Evolutionary conservation across 768 basidiomycete genomes (phyloP).

Genomic region (Lactarius trivialis): DNA sequence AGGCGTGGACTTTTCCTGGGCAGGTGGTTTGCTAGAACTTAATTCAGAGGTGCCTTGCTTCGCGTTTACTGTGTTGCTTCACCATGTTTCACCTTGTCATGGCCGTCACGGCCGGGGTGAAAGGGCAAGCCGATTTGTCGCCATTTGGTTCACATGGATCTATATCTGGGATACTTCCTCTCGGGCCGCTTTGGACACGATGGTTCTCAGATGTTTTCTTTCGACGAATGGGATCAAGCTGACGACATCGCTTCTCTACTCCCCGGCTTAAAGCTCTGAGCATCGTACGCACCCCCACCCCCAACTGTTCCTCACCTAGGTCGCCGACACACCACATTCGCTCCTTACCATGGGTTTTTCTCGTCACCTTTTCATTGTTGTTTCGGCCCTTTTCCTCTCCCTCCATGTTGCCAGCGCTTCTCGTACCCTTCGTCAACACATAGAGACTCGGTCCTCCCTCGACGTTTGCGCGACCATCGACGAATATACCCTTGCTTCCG

Average conservation of each 20-base stretch:
- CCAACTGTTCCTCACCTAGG: not conserved
- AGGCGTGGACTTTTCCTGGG: not conserved
- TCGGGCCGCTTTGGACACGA: not conserved
- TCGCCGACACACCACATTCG: constrained; percentile 6
- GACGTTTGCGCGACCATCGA: constrained; percentile 26
- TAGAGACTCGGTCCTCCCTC: constrained; percentile 18
- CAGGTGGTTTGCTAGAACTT: not conserved
- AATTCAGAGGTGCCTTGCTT: not conserved
- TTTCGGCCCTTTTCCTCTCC: constrained; percentile 3
- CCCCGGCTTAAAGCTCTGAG: not conserved
- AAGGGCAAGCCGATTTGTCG: not conserved
- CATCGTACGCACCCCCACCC: not conserved
- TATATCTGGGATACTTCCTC: not conserved
- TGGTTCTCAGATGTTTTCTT: not conserved
- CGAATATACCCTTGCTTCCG: constrained; percentile 1
- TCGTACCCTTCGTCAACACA: constrained; percentile 21
- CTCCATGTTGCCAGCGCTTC: not conserved
- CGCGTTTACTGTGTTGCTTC: not conserved
- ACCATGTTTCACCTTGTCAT: not conserved
- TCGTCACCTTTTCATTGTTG: not conserved
- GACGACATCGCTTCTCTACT: not conserved
- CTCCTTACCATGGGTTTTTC: constrained; percentile 16
- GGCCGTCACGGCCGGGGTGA: not conserved
- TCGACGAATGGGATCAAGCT: not conserved
- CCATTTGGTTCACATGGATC: not conserved